Evolutionary conservation across 805 yeast genomes (phyloP), one percentile per base, ranked within the genome.

Genomic region (Wickerhamiella alocasiicola): DNA sequence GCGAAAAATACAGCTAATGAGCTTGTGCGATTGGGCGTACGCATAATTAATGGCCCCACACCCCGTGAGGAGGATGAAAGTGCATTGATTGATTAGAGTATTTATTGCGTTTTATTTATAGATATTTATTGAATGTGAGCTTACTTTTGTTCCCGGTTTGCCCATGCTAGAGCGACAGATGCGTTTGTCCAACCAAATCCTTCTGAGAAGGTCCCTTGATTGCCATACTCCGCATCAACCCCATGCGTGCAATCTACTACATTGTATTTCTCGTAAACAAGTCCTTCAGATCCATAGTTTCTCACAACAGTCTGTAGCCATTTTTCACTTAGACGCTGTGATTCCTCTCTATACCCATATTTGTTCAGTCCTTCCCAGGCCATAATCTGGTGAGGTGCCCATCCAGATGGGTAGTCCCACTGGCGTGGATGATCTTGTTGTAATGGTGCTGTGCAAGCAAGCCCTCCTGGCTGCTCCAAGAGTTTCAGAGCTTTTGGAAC

Each of bases 131-230:
- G 7, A 23, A 7, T 11, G 7, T 7, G 26, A 7, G 7, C 7
- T 23, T 23, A 23, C 26, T 23, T 23, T 23, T 7, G 7, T 7
- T 7, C 26, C 11, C 16, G n/a, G 12, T 30, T 30, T 30, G 20
- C 24, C 4, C 26, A 4, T 6, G 32, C 39, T 15, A 36, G 17
- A 2, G 28, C 17, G 15, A 73, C 85, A 51, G 91, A 76, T 5
- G 97, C 80, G 63, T 88, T 88, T 39, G 88, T 95, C 98, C 98
- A 88, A 1, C 97, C 98, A 60, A 88, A 88, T 1, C 98, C 98
- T 61, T 91, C 96, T 6, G 81, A 78, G 0, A 94, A 94, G 31
- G 81, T 95, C 7, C 98, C 98, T 61, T 91, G 97, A 57, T 88
- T 88, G 17, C 98, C 98, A 60, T 88, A 88, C 57, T 88, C 96